These are phyloP conservation scores for Neolentinus lepideus DNA, from an alignment of 1,284 basidiomycete species.

Conservation along the genomic window DNA sequence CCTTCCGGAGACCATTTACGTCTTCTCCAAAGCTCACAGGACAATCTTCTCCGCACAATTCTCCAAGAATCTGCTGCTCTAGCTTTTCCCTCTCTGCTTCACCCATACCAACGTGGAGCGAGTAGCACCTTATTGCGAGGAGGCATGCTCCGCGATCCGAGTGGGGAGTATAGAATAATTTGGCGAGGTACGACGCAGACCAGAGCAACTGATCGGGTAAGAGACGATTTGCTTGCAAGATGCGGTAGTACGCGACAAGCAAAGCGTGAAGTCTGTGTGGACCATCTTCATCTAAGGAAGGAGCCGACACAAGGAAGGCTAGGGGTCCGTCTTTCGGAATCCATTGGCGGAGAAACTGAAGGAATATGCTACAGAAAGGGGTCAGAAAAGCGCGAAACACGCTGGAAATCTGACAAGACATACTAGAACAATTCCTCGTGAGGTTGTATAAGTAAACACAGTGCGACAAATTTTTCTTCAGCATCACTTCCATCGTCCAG, in stretches of 20 bases:
- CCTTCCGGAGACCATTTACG: conserved; percentile 31
- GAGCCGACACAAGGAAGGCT: conserved; percentile 26
- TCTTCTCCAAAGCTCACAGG: conserved; percentile 42
- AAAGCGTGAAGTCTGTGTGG: conserved; percentile 49
- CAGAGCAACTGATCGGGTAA: conserved; percentile 59
- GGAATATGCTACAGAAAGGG: conserved; percentile 35
- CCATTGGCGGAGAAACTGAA: conserved; percentile 37
- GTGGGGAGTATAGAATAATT: conserved; percentile 48
- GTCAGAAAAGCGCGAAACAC: conserved; percentile 9
- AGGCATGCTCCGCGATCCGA: conserved; percentile 59
- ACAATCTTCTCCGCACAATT: conserved; percentile 48
- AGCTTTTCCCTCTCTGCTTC: conserved; percentile 66
- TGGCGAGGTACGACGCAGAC: conserved; percentile 54
- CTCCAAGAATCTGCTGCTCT: conserved; percentile 56
- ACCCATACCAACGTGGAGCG: conserved; percentile 68
- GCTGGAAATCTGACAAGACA: conserved; percentile 22
- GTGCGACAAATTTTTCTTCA: conserved; percentile 50
- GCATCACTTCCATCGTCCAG: conserved; percentile 39
- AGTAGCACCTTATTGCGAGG: conserved; percentile 73
- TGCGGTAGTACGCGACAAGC: conserved; percentile 75
- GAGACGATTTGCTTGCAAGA: conserved; percentile 66
- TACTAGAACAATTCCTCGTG: conserved; percentile 76
- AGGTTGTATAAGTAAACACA: conserved; percentile 56
- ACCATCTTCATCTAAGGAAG: conserved; percentile 28
- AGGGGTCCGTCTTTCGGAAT: conserved; percentile 51